Percentiles rank a stretch among this genome's conserved stretches.
These are phyloP conservation scores for Paramyrothecium roridum DNA, from an alignment of 2,329 filamentous ascomycete species.

Conservation along the genomic window DNA sequence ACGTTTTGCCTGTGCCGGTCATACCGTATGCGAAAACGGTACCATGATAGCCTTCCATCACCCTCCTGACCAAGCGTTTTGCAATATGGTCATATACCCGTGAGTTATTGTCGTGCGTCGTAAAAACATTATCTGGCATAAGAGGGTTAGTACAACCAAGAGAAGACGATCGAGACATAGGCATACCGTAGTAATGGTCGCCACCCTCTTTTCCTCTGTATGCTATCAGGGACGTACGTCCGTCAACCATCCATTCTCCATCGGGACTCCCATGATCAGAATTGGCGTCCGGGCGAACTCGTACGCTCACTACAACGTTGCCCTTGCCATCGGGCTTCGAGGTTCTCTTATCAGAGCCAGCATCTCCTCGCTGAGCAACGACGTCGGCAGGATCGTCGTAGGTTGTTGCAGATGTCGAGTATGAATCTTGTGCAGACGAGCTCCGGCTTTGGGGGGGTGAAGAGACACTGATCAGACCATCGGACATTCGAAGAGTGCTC, in stretches of 20 bases:
- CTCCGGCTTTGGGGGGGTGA: constrained; percentile 87
- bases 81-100: constrained; percentile 92
- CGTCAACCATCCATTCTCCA: constrained; percentile 90
- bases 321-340: constrained; percentile 75
- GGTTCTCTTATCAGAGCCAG: constrained; percentile 38
- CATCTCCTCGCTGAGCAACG: constrained; percentile 27
- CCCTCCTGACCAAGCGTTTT: constrained; percentile 88
- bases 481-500: constrained; percentile 63
- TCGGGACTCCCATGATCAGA: constrained; percentile 61
- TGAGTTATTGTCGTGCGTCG: constrained; percentile 88
- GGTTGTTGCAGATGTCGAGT: constrained; percentile 84
- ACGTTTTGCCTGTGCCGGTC: constrained; percentile 98
- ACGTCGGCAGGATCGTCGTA: constrained; percentile 75
- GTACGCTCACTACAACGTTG: constrained; percentile 92
- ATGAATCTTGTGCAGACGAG: constrained; percentile 89
- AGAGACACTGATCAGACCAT: constrained; percentile 71
- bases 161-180: background rate
- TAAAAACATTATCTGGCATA: constrained; percentile 88
- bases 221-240: constrained; percentile 74
- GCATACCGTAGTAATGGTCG: constrained; percentile 85
- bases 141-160: constrained; percentile 12
- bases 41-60: constrained; percentile 99
- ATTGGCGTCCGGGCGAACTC: constrained; percentile 79
- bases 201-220: constrained; percentile 88
- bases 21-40: constrained; percentile 99